Evolutionary conservation across 2,329 filamentous ascomycete species (phyloP).

Genomic region (Tolypocladium ovalisporum): DNA sequence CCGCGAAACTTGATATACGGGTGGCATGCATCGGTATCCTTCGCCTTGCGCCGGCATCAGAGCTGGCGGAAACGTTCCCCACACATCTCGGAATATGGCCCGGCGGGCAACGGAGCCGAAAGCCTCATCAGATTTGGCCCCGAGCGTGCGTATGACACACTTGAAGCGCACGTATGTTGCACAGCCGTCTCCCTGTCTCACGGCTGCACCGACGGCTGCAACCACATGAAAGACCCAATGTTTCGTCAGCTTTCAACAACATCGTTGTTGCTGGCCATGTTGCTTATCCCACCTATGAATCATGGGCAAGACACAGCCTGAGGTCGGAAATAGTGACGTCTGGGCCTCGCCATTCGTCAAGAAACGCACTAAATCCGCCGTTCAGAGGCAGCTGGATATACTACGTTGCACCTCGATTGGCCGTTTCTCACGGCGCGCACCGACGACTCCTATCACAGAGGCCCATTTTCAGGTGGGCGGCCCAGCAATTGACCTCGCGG

Average conservation of each 20-base stretch:
- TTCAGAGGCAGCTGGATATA: not conserved
- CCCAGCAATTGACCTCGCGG: not conserved
- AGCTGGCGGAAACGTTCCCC: not conserved
- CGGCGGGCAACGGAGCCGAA: not conserved
- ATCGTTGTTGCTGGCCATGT: not conserved
- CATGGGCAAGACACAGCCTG: not conserved
- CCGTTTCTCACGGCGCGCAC: not conserved
- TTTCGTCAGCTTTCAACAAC: not conserved
- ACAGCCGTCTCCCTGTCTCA: not conserved
- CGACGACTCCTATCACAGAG: not conserved
- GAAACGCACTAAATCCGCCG: not conserved
- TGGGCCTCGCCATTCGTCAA: not conserved
- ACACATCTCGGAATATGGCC: not conserved
- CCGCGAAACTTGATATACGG: not conserved
- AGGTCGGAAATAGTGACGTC: not conserved
- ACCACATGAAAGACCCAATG: not conserved
- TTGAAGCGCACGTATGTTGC: not conserved
- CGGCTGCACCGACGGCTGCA: not conserved
- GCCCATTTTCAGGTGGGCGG: not conserved
- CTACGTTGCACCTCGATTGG: slow-evolving; percentile 1
- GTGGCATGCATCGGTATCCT: slow-evolving; percentile 1
- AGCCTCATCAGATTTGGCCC: not conserved
- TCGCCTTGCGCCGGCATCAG: slow-evolving; percentile 5
- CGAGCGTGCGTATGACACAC: not conserved
- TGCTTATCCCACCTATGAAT: not conserved